Percentiles rank a stretch among this genome's conserved stretches.
phyloP scores from a whole-genome alignment of 768 basidiomycete species.

The Termitomyces sp. region DNA sequence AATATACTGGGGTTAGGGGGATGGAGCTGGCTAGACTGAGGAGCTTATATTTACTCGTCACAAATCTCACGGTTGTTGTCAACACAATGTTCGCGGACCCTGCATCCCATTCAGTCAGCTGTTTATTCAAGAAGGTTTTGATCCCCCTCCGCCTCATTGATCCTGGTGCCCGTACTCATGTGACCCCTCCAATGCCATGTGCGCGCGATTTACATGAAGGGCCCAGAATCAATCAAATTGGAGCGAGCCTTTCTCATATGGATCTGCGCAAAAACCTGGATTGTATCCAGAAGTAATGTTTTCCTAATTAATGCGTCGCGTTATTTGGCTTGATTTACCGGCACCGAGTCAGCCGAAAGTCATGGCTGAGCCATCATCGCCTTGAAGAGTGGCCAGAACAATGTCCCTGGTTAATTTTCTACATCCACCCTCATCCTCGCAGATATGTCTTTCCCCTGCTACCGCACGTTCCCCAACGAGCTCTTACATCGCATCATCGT shows the following conservation, averaged over 20 bases:
- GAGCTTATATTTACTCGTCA: not conserved
- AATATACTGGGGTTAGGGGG: not conserved
- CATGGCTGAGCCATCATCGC: not conserved
- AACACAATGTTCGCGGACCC: constrained; percentile 5
- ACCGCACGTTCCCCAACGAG: constrained; percentile 26
- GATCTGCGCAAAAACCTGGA: not conserved
- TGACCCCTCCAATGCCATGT: not conserved
- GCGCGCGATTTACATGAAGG: not conserved
- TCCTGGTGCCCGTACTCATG: not conserved
- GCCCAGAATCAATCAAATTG: not conserved
- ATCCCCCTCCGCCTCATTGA: not conserved
- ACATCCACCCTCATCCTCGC: not conserved
- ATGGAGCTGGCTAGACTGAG: constrained; percentile 7
- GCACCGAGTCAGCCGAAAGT: not conserved
- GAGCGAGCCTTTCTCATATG: not conserved
- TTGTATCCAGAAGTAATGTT: too few relatives aligned
- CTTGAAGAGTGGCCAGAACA: not conserved
- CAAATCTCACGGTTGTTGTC: constrained; percentile 9
- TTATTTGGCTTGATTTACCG: constrained; percentile 3
- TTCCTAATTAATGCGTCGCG: not conserved
- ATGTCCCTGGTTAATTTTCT: not conserved
- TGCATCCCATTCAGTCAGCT: not conserved
- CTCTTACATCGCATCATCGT: constrained; percentile 29
- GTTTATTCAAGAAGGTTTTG: not conserved
- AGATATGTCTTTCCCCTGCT: not conserved